These are phyloP conservation scores for Xylariaceae sp. DNA, from an alignment of 2,329 filamentous ascomycete genomes.

Conservation along the genomic window DNA sequence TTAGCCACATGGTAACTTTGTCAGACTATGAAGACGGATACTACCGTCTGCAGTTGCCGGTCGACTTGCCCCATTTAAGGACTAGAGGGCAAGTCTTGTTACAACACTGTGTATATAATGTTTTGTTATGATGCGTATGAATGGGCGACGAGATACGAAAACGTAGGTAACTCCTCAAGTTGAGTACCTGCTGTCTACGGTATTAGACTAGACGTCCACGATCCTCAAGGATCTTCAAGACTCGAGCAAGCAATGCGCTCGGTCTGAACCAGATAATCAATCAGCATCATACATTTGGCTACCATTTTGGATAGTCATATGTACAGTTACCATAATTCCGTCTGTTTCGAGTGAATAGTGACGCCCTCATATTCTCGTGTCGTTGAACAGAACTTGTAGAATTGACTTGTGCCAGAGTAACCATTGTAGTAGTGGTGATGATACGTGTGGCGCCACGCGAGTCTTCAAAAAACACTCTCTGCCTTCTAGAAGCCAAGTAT, in stretches of 20 bases:
- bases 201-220: conserved; percentile 3
- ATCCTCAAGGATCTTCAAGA: not conserved
- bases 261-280: not conserved
- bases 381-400: no score
- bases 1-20: not conserved
- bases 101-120: not conserved
- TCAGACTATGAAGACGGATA: not conserved
- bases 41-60: not conserved
- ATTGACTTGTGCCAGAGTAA: no score
- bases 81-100: not conserved
- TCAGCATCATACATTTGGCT: not conserved
- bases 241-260: not conserved
- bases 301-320: not conserved
- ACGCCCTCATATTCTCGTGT: no score
- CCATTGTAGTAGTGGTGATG: no score
- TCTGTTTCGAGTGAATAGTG: no score
- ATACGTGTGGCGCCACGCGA: no score
- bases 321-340: not conserved
- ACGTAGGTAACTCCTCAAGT: not conserved
- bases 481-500: no score
- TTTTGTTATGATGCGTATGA: conserved; percentile 1
- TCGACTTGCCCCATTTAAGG: not conserved
- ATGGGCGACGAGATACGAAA: not conserved
- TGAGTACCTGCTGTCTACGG: not conserved
- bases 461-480: no score